These are phyloP conservation scores for Hericium rajendrae DNA, from an alignment of 768 basidiomycete species.

Conservation along the genomic window DNA sequence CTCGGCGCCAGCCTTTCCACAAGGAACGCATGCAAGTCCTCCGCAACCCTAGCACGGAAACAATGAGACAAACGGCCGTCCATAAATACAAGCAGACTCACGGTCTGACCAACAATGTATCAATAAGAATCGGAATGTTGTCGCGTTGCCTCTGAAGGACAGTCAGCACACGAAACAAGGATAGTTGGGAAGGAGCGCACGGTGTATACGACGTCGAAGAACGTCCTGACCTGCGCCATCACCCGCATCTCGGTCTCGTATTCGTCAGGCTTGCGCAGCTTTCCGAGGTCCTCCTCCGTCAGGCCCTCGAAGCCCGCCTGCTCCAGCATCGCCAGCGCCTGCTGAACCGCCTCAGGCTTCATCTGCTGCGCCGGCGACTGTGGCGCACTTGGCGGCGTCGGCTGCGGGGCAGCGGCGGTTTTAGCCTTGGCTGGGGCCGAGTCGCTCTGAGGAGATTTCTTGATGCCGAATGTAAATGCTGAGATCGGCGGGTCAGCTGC, in stretches of 20 bases:
- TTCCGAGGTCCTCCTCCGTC: slow-evolving; percentile 22
- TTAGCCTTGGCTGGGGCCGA: background rate
- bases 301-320: slow-evolving; percentile 1
- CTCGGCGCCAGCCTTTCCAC: slow-evolving; percentile 8
- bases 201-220: slow-evolving; percentile 39
- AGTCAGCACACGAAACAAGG: background rate
- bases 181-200: slow-evolving; percentile 15
- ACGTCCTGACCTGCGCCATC: slow-evolving; percentile 35
- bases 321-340: background rate
- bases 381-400: too few species aligned
- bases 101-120: slow-evolving; percentile 6
- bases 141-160: slow-evolving; percentile 33
- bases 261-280: slow-evolving; percentile 25
- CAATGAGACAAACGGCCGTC: background rate
- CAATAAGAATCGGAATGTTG: slow-evolving; percentile 27
- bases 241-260: slow-evolving; percentile 33
- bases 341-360: background rate
- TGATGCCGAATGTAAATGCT: background rate
- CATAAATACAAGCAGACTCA: slow-evolving; percentile 5
- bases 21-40: background rate
- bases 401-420: background rate
- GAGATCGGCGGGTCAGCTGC: too few species aligned
- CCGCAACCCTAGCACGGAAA: background rate
- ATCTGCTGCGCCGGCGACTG: too few species aligned
- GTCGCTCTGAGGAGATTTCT: background rate